These are phyloP conservation scores for Leishmania braziliensis DNA, from an alignment of 208 protist species.

Conservation along the genomic window DNA sequence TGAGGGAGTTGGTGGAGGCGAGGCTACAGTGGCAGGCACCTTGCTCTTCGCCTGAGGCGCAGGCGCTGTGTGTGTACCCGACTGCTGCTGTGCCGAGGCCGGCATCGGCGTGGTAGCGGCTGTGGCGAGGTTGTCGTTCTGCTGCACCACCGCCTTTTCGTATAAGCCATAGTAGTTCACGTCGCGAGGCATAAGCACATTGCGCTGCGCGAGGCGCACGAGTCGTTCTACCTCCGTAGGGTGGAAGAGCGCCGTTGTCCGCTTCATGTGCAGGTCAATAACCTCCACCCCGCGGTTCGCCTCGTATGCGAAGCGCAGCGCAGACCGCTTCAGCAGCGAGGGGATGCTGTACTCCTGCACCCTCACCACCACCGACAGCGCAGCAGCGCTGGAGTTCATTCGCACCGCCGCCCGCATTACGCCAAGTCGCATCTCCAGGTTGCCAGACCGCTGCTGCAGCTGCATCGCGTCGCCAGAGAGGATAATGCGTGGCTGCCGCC, in stretches of 20 bases:
- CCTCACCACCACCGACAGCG: constrained; percentile 43
- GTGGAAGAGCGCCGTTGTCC: constrained; percentile 54
- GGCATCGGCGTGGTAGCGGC: background rate
- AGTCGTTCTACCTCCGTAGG: constrained; percentile 68
- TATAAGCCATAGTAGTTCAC: constrained; percentile 53
- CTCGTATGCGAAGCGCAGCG: constrained; percentile 48
- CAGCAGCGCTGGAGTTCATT: constrained; percentile 43
- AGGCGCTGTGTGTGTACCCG: background rate
- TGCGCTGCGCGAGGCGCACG: constrained; percentile 57
- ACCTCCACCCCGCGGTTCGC: constrained; percentile 15
- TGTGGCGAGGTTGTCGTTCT: background rate
- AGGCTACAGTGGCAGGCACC: background rate
- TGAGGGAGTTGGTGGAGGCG: background rate
- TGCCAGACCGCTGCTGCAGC: constrained; percentile 31
- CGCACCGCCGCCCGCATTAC: constrained; percentile 60
- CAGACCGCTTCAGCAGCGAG: constrained; percentile 63
- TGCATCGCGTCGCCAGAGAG: constrained; percentile 61
- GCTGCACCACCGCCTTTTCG: constrained; percentile 10
- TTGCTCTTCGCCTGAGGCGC: background rate
- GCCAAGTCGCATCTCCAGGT: constrained; percentile 75
- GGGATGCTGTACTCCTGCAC: constrained; percentile 71
- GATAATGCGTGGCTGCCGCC: constrained; percentile 76
- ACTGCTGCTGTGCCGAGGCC: background rate
- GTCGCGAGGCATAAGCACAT: constrained; percentile 56
- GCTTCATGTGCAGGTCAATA: constrained; percentile 57